These are phyloP conservation scores for Morella rubra DNA, from an alignment of 306 rosid genomes.

Conservation along the genomic window DNA sequence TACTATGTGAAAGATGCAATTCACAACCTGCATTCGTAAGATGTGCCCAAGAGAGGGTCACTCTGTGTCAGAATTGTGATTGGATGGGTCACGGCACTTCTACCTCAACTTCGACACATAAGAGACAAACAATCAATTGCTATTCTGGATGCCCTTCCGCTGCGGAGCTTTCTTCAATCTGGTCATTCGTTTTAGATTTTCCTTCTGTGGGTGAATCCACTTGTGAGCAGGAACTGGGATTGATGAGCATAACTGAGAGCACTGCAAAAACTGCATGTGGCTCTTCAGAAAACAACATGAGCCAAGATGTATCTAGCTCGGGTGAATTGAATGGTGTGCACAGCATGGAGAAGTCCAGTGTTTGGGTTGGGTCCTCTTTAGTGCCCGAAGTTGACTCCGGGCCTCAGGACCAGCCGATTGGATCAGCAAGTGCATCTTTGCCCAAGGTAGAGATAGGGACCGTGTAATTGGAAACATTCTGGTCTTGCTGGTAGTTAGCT, in stretches of 20 bases:
- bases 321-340: slow-evolving; percentile 36
- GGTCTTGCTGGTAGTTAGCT: not conserved
- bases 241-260: slow-evolving; percentile 86
- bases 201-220: slow-evolving; percentile 63
- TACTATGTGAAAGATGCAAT: slow-evolving; percentile 86
- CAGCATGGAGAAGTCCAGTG: slow-evolving; percentile 37
- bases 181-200: slow-evolving; percentile 73
- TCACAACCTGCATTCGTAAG: slow-evolving; percentile 76
- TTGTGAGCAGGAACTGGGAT: slow-evolving; percentile 86
- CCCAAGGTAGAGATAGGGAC: slow-evolving; percentile 58
- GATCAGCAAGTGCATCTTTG: slow-evolving; percentile 41
- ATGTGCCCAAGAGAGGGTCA: slow-evolving; percentile 73
- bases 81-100: slow-evolving; percentile 68
- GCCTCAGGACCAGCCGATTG: slow-evolving; percentile 41
- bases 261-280: slow-evolving; percentile 34
- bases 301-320: slow-evolving; percentile 41
- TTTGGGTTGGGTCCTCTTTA: slow-evolving; percentile 55
- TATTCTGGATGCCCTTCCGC: slow-evolving; percentile 95
- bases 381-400: slow-evolving; percentile 42
- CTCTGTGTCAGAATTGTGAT: slow-evolving; percentile 98
- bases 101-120: slow-evolving; percentile 63
- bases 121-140: slow-evolving; percentile 73
- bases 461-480: not conserved
- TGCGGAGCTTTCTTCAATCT: slow-evolving; percentile 82
- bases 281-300: slow-evolving; percentile 39